These are phyloP conservation scores for Rhododendron ferrugineum DNA, from an alignment of 148 eudicot genomes.

Conservation along the genomic window DNA sequence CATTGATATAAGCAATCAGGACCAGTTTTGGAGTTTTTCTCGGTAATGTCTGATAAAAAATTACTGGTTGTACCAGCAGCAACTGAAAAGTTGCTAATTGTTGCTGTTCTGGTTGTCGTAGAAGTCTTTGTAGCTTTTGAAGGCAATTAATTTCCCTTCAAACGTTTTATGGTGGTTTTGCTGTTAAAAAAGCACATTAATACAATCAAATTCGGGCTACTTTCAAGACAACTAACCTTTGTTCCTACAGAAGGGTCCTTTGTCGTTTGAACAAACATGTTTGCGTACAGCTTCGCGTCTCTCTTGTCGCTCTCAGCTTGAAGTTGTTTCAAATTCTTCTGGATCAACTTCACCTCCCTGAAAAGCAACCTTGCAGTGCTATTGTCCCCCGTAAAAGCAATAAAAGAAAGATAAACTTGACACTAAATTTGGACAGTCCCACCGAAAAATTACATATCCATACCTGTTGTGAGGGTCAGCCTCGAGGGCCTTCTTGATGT, in stretches of 20 bases:
- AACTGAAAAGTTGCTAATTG: background rate
- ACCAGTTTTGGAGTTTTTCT: background rate
- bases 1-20: background rate
- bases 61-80: background rate
- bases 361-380: slow-evolving; percentile 2
- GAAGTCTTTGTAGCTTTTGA: background rate
- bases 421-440: background rate
- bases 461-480: slow-evolving; percentile 59
- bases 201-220: background rate
- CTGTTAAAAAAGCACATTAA: background rate
- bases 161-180: background rate
- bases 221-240: slow-evolving; percentile 24
- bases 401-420: background rate
- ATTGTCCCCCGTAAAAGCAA: background rate
- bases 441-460: background rate
- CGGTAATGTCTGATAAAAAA: background rate
- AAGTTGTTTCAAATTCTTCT: slow-evolving; percentile 44
- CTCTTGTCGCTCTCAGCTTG: slow-evolving; percentile 53
- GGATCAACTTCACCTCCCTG: slow-evolving; percentile 56
- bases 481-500: slow-evolving; percentile 62
- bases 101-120: background rate
- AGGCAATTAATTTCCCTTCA: background rate
- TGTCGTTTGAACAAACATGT: slow-evolving; percentile 44
- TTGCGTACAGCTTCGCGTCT: slow-evolving; percentile 52
- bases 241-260: slow-evolving; percentile 27